Base-by-base conservation (phyloP, 2,329 filamentous ascomycete genomes). In the Claviceps sp. region DNA sequence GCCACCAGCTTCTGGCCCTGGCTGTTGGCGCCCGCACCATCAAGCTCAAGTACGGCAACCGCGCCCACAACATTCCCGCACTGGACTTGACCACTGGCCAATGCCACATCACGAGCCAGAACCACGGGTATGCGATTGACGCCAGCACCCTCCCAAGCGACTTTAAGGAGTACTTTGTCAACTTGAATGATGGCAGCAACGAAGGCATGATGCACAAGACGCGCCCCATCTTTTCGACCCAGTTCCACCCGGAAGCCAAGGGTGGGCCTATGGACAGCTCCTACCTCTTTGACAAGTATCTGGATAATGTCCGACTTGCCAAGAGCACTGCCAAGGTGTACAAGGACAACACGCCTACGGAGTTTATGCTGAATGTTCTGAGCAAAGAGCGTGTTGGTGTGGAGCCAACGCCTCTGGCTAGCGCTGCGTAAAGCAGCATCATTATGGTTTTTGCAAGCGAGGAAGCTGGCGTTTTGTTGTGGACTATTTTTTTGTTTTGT, bases 11-110 rank as follows among this genome's bases (percentile, higher is more conserved):
- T 50, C 78, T 98, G 54, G 91, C 90, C 58, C 80, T 96, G 60
- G 89, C 93, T 48, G 79, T 86, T 54, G 93, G 93, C 57, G 93
- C 88, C 50, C 79, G 82, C 62, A 97, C 93, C 56, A 85, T 94
- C 73, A 97, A 97, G 81, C 82, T 98, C 71, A 97, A 97, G 81
- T 98, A 96, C 70, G 93, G 93, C 65, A 98, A 98, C 80, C 87
- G 93, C 60, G 93, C 90, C 16, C 93, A 97, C 78, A 98, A 98
- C 77, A 97, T 97, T 62, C 93, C 93, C 8, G 89, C 90, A 55
- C 76, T 97, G 54, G 91, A 97, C 67, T 76, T 96, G 68, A 95
- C 87, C 55, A 97, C 91, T 40, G 91, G 93, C 53, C 89, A 91
- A 70, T 97, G 93, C 81, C 91, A 97, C 76, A 97, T 97, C 70